phyloP scores from a whole-genome alignment of 2,329 filamentous ascomycete genomes.

The Colletotrichum musae region DNA sequence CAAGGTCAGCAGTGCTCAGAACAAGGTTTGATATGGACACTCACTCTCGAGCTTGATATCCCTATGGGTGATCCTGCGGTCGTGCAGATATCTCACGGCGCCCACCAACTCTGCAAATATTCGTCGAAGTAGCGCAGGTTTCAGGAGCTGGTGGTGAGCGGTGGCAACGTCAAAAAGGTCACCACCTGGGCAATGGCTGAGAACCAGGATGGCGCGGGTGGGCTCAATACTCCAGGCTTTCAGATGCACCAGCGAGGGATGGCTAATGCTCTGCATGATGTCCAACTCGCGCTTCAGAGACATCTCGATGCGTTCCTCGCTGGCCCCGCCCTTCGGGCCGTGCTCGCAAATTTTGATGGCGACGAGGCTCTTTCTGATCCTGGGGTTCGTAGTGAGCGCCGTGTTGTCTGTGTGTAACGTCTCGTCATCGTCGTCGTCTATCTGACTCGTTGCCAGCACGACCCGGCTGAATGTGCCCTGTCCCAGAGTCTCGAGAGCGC shows the following conservation, averaged over 20 bases:
- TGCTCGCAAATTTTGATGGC: constrained; percentile 97
- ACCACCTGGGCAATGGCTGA: constrained; percentile 94
- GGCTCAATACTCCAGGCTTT: constrained; percentile 92
- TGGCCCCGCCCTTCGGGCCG: constrained; percentile 92
- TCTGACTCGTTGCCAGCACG: constrained; percentile 88
- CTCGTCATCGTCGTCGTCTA: constrained; percentile 64
- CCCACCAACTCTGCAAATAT: constrained; percentile 92
- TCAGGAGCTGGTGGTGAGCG: constrained; percentile 76
- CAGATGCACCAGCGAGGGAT: constrained; percentile 91
- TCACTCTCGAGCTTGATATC: constrained; percentile 97
- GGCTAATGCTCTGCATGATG: constrained; percentile 88
- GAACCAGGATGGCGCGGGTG: constrained; percentile 84
- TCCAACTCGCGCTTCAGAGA: constrained; percentile 95
- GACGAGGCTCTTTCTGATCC: constrained; percentile 83
- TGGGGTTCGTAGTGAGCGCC: constrained; percentile 56
- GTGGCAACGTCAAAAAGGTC: constrained; percentile 95
- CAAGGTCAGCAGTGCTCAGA: constrained; percentile 29
- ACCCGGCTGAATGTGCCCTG: constrained; percentile 97
- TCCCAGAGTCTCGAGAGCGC: constrained; percentile 84
- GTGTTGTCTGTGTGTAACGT: constrained; percentile 53
- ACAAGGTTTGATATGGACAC: constrained; percentile 49
- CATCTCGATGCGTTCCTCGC: constrained; percentile 92
- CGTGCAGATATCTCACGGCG: constrained; percentile 89
- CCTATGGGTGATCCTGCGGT: constrained; percentile 89
- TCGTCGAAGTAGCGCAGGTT: constrained; percentile 79